Base-by-base conservation (phyloP, 129 eudicot genomes). In the Flaveria ramosissima region DNA sequence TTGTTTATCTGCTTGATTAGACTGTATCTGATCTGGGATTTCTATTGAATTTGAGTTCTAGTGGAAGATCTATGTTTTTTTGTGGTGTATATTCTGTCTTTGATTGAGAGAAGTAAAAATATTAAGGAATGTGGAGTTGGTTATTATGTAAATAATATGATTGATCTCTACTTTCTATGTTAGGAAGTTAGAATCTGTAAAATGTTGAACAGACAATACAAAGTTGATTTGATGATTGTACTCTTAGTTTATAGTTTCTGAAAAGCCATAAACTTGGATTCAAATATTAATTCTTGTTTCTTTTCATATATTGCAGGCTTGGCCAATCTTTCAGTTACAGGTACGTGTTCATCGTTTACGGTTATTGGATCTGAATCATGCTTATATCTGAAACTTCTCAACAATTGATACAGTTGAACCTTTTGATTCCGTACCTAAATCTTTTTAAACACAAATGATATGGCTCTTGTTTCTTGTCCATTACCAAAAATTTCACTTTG, bases 241-340 rank as follows among this genome's bases (percentile, higher is more conserved):
- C 70, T 45, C 60, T 74, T 26, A 23, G 59, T 52, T 14, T 51
- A 7, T n/a, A 51, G 50, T 23, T 55, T 55, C 19, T 72, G 0
- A 15, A 65, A 41, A 27, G 41, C 16, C 15, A 8, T 42, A 23
- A 64, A 73, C 41, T 73, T 56, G 52, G 45, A 48, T 42, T 53
- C 68, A 16, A 27, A 17, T 73, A 55, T 20, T 77, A 67, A 64
- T 77, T 66, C 72, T 53, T 47, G 39, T 23, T 79, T 82, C 51
- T 47, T 60, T 24, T 60, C 36, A 15, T 43, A 43, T 72, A 65
- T 77, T 84, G 79, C 96, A 92, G 97, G 97, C 68, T 81, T 92
- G 87, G 96, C 89, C 20, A 92, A 92, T 87, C 96, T 92, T 47
- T 83, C 97, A 13, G 84, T 89, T 76, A 70, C 93, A 83, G 97